Base-by-base conservation (phyloP, 2,329 filamentous ascomycete genomes). In the Pseudomassariella vexata region DNA sequence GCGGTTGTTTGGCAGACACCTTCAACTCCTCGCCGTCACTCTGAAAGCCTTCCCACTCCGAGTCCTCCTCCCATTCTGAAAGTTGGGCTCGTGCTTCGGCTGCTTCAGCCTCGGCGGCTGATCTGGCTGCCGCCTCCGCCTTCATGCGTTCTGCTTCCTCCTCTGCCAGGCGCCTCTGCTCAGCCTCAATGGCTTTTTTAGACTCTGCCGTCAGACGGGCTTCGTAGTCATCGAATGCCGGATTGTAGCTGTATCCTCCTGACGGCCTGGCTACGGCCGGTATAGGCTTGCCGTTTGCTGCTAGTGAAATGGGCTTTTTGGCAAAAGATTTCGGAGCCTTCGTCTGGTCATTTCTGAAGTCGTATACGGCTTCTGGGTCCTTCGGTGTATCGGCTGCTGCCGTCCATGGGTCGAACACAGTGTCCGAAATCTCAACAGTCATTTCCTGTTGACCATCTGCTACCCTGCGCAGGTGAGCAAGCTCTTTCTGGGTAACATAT, bases 201-300 rank as follows among this genome's bases (percentile, higher is more conserved):
- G 86, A 84, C 58, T 94, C 86, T 24, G 76, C 68, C 14, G 74
- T 70, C 26, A 95, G 65, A 11, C 90, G 75, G 7, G 76, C 70
- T 47, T 89, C 82, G 71, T 94, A 98, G 41, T 95, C 88, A 41
- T 78, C 73, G 47, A 94, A 94, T 5, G 76, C 66, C 0, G 92
- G 92, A 56, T 98, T 98, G 65, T 98, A 98, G 48, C 86, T 94
- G 57, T 82, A 86, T 37, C 86, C 88, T 11, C 82, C 86, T 6
- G 79, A 73, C 2, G 92, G 92, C 50, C 79, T 84, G 39, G 73
- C 70, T 1, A 98, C 83, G 3, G 88, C 80, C 2, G 86, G 84
- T 7, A 94, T 68, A 0, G 73, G 59, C 56, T 90, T 94, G 22
- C 88, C 89, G 50, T 72, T 86, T 25, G 82, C 84, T n/a, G 85